Base-by-base conservation (phyloP, 495 filamentous ascomycete species). In the Elasticomyces elasticus region DNA sequence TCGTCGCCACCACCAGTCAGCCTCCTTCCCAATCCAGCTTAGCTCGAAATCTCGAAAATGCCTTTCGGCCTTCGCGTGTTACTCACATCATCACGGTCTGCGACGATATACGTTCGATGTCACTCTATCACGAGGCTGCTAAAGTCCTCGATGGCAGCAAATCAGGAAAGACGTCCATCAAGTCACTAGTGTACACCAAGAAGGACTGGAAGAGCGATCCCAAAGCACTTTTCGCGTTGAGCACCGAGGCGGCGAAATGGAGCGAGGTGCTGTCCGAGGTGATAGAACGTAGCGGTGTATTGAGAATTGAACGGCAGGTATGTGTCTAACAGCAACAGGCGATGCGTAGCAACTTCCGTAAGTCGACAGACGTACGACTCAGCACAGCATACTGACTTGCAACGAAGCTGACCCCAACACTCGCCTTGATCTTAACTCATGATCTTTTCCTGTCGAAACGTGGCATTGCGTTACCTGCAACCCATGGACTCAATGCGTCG, bases 121-220 rank as follows among this genome's bases (percentile, higher is more conserved):
- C 91, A 44, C 86, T 98, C 55, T 98, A 98, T 70, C 84, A 92
- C 66, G 92, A 98, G 69, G 84, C 89, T 23, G 88, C 86, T 3
- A 70, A 75, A 9, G 70, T 95, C 37, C 71, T 98, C 46, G 78
- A 78, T 2, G 76, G 76, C 17, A 69, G 81, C 0, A 59, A 71
- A n/a, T 77, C 78, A 13, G 65, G 74, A 12, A 79, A 81, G 22
- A 86, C 85, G 28, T 90, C 82, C n/a, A 77, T 95, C 63, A 92
- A 89, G 66, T 84, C 87, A 1, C 74, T 85, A 26, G 76, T 95
- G 49, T 96, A 87, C 69, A 73, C 76, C 51, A 78, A 78, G 49
- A 83, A 82, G 52, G 71, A 74, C 20, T 67, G 86, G 17, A 91
- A 89, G 55, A 88, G 86, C 1, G 76, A 79, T 0, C 87, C 84